A percentile compares a stretch with the other conserved stretches of the same genome.
Evolutionary conservation across 805 yeast genomes (phyloP).

Genomic region (Tetrapisispora namnaoensis): DNA sequence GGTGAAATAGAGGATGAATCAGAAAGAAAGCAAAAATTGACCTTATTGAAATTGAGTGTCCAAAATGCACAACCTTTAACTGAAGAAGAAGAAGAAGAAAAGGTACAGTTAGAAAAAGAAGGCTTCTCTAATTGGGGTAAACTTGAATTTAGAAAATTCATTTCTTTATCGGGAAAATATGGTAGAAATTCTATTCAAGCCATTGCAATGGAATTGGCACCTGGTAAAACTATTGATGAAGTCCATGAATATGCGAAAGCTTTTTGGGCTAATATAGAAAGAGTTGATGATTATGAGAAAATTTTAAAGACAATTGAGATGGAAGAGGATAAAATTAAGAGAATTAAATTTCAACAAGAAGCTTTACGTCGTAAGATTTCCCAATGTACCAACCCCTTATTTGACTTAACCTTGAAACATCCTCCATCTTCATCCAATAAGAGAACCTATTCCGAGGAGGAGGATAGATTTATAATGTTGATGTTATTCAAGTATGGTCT

Average conservation of each 20-base stretch:
- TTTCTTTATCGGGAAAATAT: conserved; percentile 60
- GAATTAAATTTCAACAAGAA: conserved; percentile 62
- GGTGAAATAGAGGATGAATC: conserved; percentile 33
- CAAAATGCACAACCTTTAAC: conserved; percentile 72
- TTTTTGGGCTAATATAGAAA: conserved; percentile 72
- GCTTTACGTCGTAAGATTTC: conserved; percentile 67
- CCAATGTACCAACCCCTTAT: conserved; percentile 63
- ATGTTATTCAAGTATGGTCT: conserved; percentile 74
- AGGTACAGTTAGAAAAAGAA: conserved; percentile 45
- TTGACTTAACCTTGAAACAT: conserved; percentile 58
- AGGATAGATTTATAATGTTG: conserved; percentile 77
- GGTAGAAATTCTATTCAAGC: conserved; percentile 67
- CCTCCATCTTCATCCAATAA: conserved; percentile 51
- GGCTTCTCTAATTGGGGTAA: conserved; percentile 83
- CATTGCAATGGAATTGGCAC: conserved; percentile 66
- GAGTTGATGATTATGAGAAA: conserved; percentile 83
- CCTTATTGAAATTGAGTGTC: conserved; percentile 61
- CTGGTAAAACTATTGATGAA: conserved; percentile 72
- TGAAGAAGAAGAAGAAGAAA: conserved; percentile 64
- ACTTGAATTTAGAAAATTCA: conserved; percentile 77
- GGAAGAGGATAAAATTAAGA: conserved; percentile 77
- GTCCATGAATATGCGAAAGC: conserved; percentile 64
- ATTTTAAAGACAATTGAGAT: conserved; percentile 70
- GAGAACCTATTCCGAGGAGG: conserved; percentile 73
- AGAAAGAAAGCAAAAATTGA: conserved; percentile 39